Evolutionary conservation across 1,284 basidiomycete species (phyloP).

Genomic region (Leccinum laetum): DNA sequence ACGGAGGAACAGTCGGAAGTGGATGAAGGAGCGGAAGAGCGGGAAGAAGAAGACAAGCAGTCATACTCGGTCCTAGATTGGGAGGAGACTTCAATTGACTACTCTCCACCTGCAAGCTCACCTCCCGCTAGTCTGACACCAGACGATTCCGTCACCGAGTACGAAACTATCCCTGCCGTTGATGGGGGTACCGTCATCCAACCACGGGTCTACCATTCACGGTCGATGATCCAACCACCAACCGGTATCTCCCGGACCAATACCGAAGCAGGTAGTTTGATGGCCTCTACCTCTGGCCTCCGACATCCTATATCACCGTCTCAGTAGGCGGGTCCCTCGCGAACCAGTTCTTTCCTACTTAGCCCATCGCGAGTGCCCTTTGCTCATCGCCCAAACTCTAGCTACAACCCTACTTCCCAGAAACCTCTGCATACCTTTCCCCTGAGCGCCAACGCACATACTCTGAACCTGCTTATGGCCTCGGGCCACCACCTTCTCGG

Average conservation of each 20-base stretch:
- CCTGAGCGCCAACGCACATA: slow-evolving; percentile 11
- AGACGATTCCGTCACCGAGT: slow-evolving; percentile 44
- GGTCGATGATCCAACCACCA: slow-evolving; percentile 57
- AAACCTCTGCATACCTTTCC: slow-evolving; percentile 14
- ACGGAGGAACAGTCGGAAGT: slow-evolving; percentile 61
- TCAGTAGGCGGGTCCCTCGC: slow-evolving; percentile 19
- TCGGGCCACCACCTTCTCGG: slow-evolving; percentile 11
- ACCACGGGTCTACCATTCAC: slow-evolving; percentile 74
- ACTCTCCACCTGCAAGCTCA: slow-evolving; percentile 33
- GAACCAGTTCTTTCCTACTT: slow-evolving; percentile 7
- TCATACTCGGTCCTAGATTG: slow-evolving; percentile 69
- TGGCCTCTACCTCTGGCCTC: slow-evolving; percentile 12
- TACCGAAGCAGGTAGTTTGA: slow-evolving; percentile 6
- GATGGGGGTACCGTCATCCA: slow-evolving; percentile 76
- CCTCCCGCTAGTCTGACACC: slow-evolving; percentile 31
- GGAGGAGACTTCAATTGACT: slow-evolving; percentile 52
- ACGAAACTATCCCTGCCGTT: slow-evolving; percentile 74
- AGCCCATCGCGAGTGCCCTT: slow-evolving; percentile 15
- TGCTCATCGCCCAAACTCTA: slow-evolving; percentile 18
- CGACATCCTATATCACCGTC: slow-evolving; percentile 10
- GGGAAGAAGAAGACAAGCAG: slow-evolving; percentile 40
- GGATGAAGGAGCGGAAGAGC: slow-evolving; percentile 43
- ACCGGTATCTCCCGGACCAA: slow-evolving; percentile 29
- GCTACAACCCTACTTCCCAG: slow-evolving; percentile 35
- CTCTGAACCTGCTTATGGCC: slow-evolving; percentile 21